Evolutionary conservation across 2,329 filamentous ascomycete genomes (phyloP).

Genomic region (Dactylellina leptospora): DNA sequence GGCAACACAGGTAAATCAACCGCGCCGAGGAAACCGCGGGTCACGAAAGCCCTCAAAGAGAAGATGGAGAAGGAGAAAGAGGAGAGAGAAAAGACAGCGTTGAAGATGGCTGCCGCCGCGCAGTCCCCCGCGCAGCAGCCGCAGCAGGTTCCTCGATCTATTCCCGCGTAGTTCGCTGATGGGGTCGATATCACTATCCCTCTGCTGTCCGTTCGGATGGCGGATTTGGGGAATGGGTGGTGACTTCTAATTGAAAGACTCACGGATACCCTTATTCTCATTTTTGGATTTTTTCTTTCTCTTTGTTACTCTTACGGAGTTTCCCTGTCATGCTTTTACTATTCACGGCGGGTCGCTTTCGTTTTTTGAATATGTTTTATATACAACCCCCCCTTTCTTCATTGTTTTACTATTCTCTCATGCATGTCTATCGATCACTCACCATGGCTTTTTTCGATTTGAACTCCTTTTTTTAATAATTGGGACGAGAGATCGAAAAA

Average conservation of each 20-base stretch:
- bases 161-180: slow-evolving; percentile 7
- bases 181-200: no score
- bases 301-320: background rate
- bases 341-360: no score
- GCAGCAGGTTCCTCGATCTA: slow-evolving; percentile 24
- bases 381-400: no score
- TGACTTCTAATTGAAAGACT: no score
- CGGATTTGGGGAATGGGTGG: no score
- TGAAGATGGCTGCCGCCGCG: slow-evolving; percentile 71
- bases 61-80: slow-evolving; percentile 82
- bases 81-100: slow-evolving; percentile 68
- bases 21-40: slow-evolving; percentile 80
- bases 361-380: no score
- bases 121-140: slow-evolving; percentile 62
- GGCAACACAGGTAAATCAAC: slow-evolving; percentile 60
- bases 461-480: background rate
- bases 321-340: no score
- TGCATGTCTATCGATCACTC: background rate
- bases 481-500: background rate
- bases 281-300: background rate
- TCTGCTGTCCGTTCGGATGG: no score
- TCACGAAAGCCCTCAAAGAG: slow-evolving; percentile 85
- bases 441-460: background rate
- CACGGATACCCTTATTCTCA: no score
- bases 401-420: background rate